Evolutionary conservation across 2,329 filamentous ascomycete genomes (phyloP).

Genomic region (Teratosphaeria viscida): DNA sequence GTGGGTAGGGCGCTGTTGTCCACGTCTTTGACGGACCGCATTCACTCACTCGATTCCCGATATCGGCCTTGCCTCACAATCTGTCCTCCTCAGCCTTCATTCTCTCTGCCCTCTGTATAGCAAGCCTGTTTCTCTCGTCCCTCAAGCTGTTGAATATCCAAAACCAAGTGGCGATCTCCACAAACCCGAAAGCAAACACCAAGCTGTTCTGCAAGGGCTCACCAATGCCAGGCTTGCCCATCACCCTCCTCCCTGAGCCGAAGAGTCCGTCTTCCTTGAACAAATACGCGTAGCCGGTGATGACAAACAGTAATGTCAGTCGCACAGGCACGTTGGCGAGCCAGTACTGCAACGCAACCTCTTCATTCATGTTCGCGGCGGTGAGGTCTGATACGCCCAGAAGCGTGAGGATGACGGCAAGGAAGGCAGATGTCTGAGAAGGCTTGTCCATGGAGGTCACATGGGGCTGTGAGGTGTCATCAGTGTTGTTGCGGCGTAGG

Average conservation of each 20-base stretch:
- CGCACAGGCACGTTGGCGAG: slow-evolving; percentile 51
- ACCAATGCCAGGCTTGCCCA: slow-evolving; percentile 21
- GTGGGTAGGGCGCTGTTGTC: no score
- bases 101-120: slow-evolving; percentile 24
- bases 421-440: slow-evolving; percentile 55
- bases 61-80: not conserved
- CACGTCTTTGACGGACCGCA: no score
- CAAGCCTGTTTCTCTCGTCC: slow-evolving; percentile 45
- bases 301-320: slow-evolving; percentile 49
- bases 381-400: slow-evolving; percentile 40
- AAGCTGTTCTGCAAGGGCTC: slow-evolving; percentile 72
- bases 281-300: slow-evolving; percentile 56
- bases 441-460: slow-evolving; percentile 58
- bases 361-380: slow-evolving; percentile 35
- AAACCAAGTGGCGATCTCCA: slow-evolving; percentile 79
- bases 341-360: slow-evolving; percentile 37
- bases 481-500: not conserved
- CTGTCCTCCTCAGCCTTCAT: slow-evolving; percentile 27
- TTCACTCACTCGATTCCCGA: no score
- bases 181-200: slow-evolving; percentile 72
- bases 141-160: slow-evolving; percentile 67
- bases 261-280: slow-evolving; percentile 45
- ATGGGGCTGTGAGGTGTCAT: slow-evolving; percentile 41
- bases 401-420: slow-evolving; percentile 60
- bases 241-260: slow-evolving; percentile 17